A percentile compares a stretch with the other conserved stretches of the same genome.
phyloP scores from a whole-genome alignment of 257 asterid species.

The Forsythia viridissima region DNA sequence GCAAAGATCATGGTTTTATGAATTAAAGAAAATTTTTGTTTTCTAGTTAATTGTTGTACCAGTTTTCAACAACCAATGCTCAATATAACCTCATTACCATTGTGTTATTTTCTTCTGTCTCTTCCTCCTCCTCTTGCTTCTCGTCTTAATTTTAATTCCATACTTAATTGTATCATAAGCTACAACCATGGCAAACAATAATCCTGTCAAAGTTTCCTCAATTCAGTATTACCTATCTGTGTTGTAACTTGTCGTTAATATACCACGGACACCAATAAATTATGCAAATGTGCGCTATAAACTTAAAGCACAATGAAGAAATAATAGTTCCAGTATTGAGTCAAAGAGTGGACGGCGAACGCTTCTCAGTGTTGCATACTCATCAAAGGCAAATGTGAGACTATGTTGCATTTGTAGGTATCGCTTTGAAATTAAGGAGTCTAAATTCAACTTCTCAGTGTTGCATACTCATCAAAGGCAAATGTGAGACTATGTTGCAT shows the following conservation, averaged over 20 bases:
- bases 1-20: too few relatives aligned
- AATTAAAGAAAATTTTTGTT: too few relatives aligned
- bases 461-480: not conserved
- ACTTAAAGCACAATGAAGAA: not conserved
- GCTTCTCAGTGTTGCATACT: not conserved
- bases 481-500: too few relatives aligned
- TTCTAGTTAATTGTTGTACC: too few relatives aligned
- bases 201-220: not conserved
- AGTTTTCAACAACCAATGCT: too few relatives aligned
- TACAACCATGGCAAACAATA: not conserved
- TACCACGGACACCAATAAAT: not conserved
- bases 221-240: not conserved
- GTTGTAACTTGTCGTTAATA: not conserved
- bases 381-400: not conserved
- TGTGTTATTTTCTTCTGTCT: too few relatives aligned
- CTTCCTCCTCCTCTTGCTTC: too few relatives aligned
- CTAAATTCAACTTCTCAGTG: not conserved
- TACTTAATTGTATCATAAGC: not conserved
- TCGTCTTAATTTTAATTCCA: not conserved
- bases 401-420: too few relatives aligned
- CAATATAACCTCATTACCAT: too few relatives aligned
- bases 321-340: not conserved
- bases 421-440: too few relatives aligned
- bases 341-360: not conserved
- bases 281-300: not conserved